Base-by-base conservation (phyloP, 495 filamentous ascomycete species). In the Aspergillus diversus region DNA sequence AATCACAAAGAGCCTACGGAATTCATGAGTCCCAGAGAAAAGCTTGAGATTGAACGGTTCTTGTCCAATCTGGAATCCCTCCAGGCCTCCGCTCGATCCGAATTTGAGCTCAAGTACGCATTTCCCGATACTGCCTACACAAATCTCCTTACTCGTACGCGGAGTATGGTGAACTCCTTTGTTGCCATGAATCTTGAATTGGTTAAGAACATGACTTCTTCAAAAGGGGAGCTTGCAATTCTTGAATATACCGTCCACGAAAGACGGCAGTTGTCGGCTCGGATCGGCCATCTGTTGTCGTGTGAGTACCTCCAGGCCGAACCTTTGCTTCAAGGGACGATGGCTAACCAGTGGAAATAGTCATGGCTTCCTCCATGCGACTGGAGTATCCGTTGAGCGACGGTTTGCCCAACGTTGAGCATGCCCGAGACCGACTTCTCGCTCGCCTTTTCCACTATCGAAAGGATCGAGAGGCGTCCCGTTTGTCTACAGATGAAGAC, bases 161-260 rank as follows among this genome's bases (percentile, higher is more conserved):
- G 89, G 48, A 86, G 86, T 46, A 91, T 97, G 74, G 85, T 97
- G 12, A 93, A 98, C 75, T 87, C 90, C 31, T 96, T 98, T 72
- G 90, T 97, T 71, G 92, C 94, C 42, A 96, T 99, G 89, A 96
- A 93, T 67, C 86, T 97, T 3, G 88, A 97, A 66, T 91, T 97
- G 62, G 79, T 89, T 74, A 94, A 94, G 71, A 89, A 91, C 53
- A 81, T 89, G 9, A 85, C 84, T 34, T 85, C 91, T 16, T 93
- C 86, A 12, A 86, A 90, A 52, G 92, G 93, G 1, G 95, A 97
- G 74, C 83, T 88, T 50, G 84, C 86, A 27, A 83, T 97, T 51
- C 79, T 98, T 42, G 82, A 85, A 59, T 91, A 89, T 71, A 99
- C 95, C 4, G 84, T 85, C 8, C 78, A 82, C n/a, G 93, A 99